Evolutionary conservation across 2,329 filamentous ascomycete genomes (phyloP), one percentile per base, ranked within the genome.

Genomic region (Pezicula neosporulosa): DNA sequence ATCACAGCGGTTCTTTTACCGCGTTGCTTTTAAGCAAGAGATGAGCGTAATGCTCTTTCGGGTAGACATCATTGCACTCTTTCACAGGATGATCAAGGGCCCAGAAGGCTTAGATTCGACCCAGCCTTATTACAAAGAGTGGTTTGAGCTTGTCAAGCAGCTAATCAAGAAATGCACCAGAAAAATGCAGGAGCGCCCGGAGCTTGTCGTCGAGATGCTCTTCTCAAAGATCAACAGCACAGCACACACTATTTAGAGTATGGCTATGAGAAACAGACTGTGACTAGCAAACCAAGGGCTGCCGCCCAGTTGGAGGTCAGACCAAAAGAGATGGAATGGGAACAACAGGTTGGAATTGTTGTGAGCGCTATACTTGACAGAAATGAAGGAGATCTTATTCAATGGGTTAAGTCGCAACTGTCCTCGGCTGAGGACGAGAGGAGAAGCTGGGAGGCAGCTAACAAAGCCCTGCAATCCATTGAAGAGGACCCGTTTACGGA

Each of bases 21-120:
- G 93, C 0, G 78, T 96, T 10, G 91, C 91, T 0, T 97, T 97
- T 76, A 99, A 97, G 71, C 89, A 96, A 68, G 90, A 97, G 44
- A 85, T 94, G 74, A 86, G 85, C 51, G 86, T 97, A 19, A 82
- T 97, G 72, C 77, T 99, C 1, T 97, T 91, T 70, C 84, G 93
- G 9, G 82, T 96, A 5, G 94, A 97, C 66, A 96, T 97, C 35
- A 83, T 99, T 44, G 84, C 89, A 41, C 77, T 97, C 1, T 85
- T 99, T 46, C 85, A 96, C 66, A 87, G 84, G 64, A 92, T 99
- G 83, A 87, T 97, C 68, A 95, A 95, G 67, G 93, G 93, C 0
- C 89, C 90, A 0, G 82, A 89, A 52, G 82, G 87, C 1, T 72
- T 97, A 30, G 85, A 92, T 63, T 33, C 77, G 77, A 16, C 81